Evolutionary conservation across 1,284 basidiomycete species (phyloP).

Genomic region (Wolfiporia cocos): DNA sequence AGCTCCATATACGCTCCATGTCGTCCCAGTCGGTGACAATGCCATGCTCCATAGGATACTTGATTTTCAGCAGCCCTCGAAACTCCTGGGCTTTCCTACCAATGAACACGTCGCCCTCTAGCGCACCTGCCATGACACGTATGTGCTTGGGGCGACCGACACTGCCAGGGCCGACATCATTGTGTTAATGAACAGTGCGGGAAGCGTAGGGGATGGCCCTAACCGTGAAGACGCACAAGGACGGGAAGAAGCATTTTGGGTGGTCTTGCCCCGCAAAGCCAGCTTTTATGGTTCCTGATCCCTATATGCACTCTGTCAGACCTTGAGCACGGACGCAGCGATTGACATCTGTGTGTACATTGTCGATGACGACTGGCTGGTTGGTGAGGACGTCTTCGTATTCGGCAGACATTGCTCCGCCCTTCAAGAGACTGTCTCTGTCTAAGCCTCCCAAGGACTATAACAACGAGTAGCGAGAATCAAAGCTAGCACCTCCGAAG

Average conservation of each 20-base stretch:
- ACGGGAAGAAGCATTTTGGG: slow-evolving; percentile 97
- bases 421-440: slow-evolving; percentile 2
- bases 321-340: slow-evolving; percentile 4
- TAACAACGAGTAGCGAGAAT: too few relatives aligned
- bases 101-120: slow-evolving; percentile 92
- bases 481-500: too few relatives aligned
- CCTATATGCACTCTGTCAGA: slow-evolving; percentile 40
- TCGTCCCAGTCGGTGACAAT: slow-evolving; percentile 97
- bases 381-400: slow-evolving; percentile 89
- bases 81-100: slow-evolving; percentile 92
- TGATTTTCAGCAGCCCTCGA: slow-evolving; percentile 90
- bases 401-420: slow-evolving; percentile 58
- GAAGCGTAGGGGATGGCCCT: slow-evolving; percentile 23
- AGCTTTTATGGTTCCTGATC: slow-evolving; percentile 95
- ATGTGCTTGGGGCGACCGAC: slow-evolving; percentile 95
- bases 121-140: slow-evolving; percentile 92
- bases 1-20: slow-evolving; percentile 97
- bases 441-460: too few relatives aligned
- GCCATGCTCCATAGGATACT: slow-evolving; percentile 97
- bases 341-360: slow-evolving; percentile 49
- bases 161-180: slow-evolving; percentile 37
- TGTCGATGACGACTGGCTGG: slow-evolving; percentile 94
- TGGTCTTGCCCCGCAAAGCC: slow-evolving; percentile 98
- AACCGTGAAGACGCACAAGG: slow-evolving; percentile 73
- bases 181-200: slow-evolving; percentile 20